Conservation (phyloP, 2,329 filamentous ascomycete genomes). For the Cladosporium sphaerospermum region DNA sequence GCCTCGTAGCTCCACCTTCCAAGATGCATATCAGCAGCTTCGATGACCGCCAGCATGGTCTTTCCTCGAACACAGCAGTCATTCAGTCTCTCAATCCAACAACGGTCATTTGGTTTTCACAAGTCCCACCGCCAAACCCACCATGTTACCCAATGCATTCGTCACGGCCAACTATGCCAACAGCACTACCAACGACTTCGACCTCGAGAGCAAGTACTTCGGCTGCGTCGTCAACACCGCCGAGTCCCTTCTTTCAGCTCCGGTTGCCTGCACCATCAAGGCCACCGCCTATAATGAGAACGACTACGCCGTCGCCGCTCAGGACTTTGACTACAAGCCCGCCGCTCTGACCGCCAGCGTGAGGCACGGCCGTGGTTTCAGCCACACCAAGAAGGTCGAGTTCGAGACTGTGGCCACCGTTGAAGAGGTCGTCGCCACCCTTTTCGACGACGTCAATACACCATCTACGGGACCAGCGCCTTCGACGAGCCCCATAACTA, state of each 20-base stretch:
- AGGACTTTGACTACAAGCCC: background rate
- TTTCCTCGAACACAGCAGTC: background rate
- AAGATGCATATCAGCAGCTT: background rate
- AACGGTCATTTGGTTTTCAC: background rate
- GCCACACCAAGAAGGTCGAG: background rate
- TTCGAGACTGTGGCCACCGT: background rate
- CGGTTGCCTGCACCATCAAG: background rate
- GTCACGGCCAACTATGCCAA: background rate
- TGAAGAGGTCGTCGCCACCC: background rate
- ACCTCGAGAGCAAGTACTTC: background rate
- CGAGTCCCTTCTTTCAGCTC: background rate
- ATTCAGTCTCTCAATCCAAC: background rate
- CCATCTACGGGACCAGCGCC: background rate
- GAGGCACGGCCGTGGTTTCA: background rate
- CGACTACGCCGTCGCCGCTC: background rate
- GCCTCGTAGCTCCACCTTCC: background rate
- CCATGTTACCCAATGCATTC: background rate
- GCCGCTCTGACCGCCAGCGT: background rate
- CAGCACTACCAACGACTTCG: background rate
- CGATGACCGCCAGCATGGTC: background rate
- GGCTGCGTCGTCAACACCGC: background rate
- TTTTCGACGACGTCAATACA: background rate
- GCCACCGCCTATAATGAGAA: background rate
- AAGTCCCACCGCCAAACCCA: background rate
- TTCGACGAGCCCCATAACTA: background rate